Evolutionary conservation across 257 asterid genomes (phyloP).

Genomic region (Fraxinus anomala): DNA sequence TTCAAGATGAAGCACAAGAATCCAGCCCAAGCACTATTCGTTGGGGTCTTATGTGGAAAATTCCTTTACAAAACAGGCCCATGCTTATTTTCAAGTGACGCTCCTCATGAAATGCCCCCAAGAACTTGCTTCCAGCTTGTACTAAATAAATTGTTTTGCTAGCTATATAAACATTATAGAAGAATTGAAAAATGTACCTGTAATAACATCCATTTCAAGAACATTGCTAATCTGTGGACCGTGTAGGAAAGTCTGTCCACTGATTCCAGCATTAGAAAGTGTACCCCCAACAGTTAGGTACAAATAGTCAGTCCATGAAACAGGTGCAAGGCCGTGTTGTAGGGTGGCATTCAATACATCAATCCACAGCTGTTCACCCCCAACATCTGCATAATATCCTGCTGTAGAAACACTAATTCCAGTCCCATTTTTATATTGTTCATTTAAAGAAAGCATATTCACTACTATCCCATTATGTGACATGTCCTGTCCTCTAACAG

Average conservation of each 20-base stretch:
- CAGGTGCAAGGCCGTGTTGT: conserved; percentile 55
- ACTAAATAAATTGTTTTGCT: no score
- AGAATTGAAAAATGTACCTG: conserved; percentile 41
- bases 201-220: conserved; percentile 62
- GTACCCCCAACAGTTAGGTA: no score
- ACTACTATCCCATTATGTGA: conserved; percentile 63
- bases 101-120: no score
- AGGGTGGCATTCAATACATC: conserved; percentile 46
- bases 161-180: no score
- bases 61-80: no score
- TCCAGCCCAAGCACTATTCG: no score
- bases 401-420: conserved; percentile 44
- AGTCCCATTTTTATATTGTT: background rate
- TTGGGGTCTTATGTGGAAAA: no score
- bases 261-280: no score
- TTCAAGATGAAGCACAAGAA: no score
- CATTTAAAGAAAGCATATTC: conserved; percentile 50
- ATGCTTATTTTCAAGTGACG: no score
- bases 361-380: conserved; percentile 72
- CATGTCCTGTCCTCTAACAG: conserved; percentile 69
- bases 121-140: no score
- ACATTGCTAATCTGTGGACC: conserved; percentile 83
- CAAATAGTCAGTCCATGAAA: conserved; percentile 66
- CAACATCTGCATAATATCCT: conserved; percentile 70
- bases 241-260: background rate